A percentile compares a stretch with the other conserved stretches of the same genome.
These are phyloP conservation scores for Claviceps capensis DNA, from an alignment of 2,329 filamentous ascomycete species.

Conservation along the genomic window DNA sequence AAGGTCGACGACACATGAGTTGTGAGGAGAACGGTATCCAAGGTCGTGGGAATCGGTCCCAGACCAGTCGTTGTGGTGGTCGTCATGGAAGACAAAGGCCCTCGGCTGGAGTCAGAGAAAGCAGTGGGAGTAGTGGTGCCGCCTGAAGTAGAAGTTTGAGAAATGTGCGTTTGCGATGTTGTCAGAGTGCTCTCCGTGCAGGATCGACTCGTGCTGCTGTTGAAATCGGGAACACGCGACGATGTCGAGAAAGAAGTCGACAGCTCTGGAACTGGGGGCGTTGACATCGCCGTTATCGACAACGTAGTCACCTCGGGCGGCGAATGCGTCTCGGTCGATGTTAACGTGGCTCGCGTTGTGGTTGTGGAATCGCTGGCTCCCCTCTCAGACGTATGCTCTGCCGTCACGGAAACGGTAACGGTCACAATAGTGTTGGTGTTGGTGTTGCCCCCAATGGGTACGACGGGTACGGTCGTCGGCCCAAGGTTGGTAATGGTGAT, in stretches of 20 bases:
- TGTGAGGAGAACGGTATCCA: slow-evolving; percentile 2
- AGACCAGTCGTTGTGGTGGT: not conserved
- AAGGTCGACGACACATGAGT: slow-evolving; percentile 8
- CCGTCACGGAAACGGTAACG: not conserved
- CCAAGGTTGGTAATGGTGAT: slow-evolving; percentile 10
- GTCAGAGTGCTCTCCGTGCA: not conserved
- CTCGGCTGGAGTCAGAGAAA: not conserved
- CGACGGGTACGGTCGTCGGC: slow-evolving; percentile 13
- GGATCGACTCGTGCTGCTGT: not conserved
- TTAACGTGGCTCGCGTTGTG: not conserved
- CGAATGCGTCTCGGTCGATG: not conserved
- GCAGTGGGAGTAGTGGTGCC: not conserved
- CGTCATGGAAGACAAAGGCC: not conserved
- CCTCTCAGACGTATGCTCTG: not conserved
- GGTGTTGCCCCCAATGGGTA: slow-evolving; percentile 13
- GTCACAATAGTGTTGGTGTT: slow-evolving; percentile 3
- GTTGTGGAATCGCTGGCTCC: not conserved
- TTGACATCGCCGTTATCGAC: not conserved
- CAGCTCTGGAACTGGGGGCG: not conserved
- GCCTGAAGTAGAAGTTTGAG: not conserved
- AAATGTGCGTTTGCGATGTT: not conserved
- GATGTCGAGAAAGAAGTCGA: not conserved
- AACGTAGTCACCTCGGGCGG: not conserved
- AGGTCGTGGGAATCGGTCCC: not conserved
- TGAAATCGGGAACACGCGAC: not conserved